Base-by-base conservation (phyloP, 495 filamentous ascomycete species). In the Penicillium angulare region DNA sequence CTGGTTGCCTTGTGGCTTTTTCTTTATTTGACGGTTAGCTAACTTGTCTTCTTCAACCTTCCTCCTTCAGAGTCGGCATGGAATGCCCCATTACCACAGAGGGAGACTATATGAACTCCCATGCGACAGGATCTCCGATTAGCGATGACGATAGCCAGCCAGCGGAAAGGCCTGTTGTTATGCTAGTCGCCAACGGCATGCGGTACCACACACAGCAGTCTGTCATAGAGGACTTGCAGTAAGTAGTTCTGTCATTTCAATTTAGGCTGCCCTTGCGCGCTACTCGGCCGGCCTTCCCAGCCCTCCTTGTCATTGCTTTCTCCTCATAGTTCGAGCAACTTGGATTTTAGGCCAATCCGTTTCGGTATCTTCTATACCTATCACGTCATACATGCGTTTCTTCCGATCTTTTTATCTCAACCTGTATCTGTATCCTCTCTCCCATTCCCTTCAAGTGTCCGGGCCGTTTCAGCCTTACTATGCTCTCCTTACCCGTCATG, bases 171-270 rank as follows among this genome's bases (percentile, higher is more conserved):
- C 62, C 76, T 49, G 61, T 66, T 53, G 68, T 73, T 18, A 69
- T 76, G 55, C 63, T 71, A 60, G 67, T 66, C 55, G 71, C 65
- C 64, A 76, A 73, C 69, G 68, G 71, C 63, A 59, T 74, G 58
- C 62, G 68, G 59, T 77, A 75, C 69, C 71, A 66, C 59, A 59
- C 71, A 64, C 70, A 70, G 56, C 66, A 67, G 54, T 64, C 60
- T 43, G n/a, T n/a, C n/a, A 57, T 72, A 65, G 70, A 76, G 48
- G 72, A 75, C 64, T 63, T 74, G 57, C 63, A 70, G 75, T 79
- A 77, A 68, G 75, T 77, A 60, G 42, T 68, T 63, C 33, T 52
- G 8, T 31, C 13, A 22, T 74, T 74, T 68, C 43, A 65, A 69
- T 72, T 49, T 44, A 52, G 65, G 61, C 70, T 61, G 52, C 50